A percentile compares a stretch with the other conserved stretches of the same genome.
Conservation (phyloP, 1,139 yeast genomes). For the Saccharomyces pastorianus region DNA sequence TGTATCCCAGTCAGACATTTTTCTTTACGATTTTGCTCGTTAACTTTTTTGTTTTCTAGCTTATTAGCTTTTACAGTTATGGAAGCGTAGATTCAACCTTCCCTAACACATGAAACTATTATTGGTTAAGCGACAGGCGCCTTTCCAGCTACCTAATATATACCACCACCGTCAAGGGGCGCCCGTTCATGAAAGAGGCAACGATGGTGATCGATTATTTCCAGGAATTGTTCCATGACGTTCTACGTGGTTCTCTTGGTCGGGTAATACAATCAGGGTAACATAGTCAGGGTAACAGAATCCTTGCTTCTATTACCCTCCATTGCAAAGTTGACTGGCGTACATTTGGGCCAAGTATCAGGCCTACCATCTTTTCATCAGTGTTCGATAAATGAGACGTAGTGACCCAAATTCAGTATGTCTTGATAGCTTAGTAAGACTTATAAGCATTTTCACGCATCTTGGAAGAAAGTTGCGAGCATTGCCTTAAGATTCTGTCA, state of each 20-base stretch:
- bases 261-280: background rate
- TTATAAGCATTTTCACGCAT: background rate
- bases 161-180: background rate
- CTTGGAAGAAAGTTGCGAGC: background rate
- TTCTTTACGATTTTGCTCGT: background rate
- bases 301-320: background rate
- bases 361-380: background rate
- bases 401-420: background rate
- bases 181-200: background rate
- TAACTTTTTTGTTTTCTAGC: background rate
- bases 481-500: background rate
- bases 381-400: background rate
- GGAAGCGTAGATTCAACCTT: background rate
- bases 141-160: background rate
- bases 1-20: slow-evolving; percentile 74
- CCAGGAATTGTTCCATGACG: background rate
- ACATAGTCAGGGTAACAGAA: no score
- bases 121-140: background rate
- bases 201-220: background rate
- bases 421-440: background rate
- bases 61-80: background rate
- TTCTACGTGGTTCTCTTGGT: background rate
- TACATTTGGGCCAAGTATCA: background rate
- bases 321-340: background rate
- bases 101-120: background rate